Base-by-base conservation (phyloP, 2,329 filamentous ascomycete species). In the Pseudopyricularia cyperi region DNA sequence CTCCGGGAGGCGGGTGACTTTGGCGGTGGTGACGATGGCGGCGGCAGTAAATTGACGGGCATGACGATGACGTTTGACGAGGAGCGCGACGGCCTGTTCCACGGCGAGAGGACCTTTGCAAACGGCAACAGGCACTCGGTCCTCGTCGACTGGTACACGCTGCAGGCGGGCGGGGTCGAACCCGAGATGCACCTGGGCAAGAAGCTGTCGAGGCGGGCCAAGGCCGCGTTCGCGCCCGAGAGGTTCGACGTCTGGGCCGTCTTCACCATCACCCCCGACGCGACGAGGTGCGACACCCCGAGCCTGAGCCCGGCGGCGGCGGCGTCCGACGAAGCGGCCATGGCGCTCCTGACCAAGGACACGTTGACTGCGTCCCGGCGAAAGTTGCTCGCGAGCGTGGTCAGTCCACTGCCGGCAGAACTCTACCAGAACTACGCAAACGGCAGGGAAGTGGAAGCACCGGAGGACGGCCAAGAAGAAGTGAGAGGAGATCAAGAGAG, bases 221-320 rank as follows among this genome's bases (percentile, higher is more conserved):
- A 51, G n/a, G 44, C 51, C 15, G 19, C 50, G 1, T 37, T 56
- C 17, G 8, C 22, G 3, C 53, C 55, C 15, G 28, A 34, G 8
- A 48, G 52, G 1, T 59, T 42, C 30, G 55, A 56, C 39, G 55
- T 59, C 5, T 57, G 55, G 50, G 53, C 54, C 26, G 44, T 56
- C 17, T 33, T 53, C 4, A 50, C 50, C 8, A 42, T 42, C n/a
- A 11, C 17, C 37, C 3, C 4, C 9, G 11, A 19, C 12, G 37
- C 37, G 2, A n/a, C 3, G 12, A 42, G 12, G 22, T 42, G 37
- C 7, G 17, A 11, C 17, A 42, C n/a, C 17, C n/a, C 1, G 17
- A 42, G 11, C 17, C 8, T 1, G 22, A n/a, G 12, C 22, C 37
- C 8, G 22, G 1, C 24, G 52, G 46, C 19, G 2, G 26, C 6